Base-by-base conservation (phyloP, 257 asterid species). In the Oldenlandia corymbosa region DNA sequence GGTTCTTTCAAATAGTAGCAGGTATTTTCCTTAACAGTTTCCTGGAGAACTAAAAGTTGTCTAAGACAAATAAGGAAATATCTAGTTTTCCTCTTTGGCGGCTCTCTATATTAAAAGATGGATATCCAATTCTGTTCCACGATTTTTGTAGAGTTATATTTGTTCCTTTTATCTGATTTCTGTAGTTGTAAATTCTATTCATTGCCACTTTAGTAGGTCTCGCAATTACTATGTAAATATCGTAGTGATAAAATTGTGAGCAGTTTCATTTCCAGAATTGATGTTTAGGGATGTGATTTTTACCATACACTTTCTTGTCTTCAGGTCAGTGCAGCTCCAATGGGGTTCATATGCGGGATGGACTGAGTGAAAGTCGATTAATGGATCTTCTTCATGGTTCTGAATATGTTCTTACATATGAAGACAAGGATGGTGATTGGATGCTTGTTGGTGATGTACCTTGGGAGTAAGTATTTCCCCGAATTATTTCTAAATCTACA, bases 371-470 rank as follows among this genome's bases (percentile, higher is more conserved):
- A 76, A 74, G 89, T 51, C 82, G 84, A 73, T 68, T 84, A 66
- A 80, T 81, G 89, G 91, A 89, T 79, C 80, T 89, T 47, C 76
- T 84, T 72, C 84, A 83, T 77, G 85, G 91, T 70, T 81, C 97
- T 60, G 97, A 87, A 68, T 87, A 83, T 58, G 97, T 85, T 52
- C 90, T 92, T 43, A 77, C 95, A 66, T 90, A 85, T 56, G 94
- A 90, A 78, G 97, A 90, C 78, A 87, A 90, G 85, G 97, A 90
- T 79, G 90, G 94, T 39, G 97, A 90, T 62, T 90, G 95, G 95
- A 90, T 90, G 97, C 94, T 90, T 81, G 95, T 90, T 65, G 97
- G 95, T 58, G 97, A 90, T 73, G 95, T 90, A 28, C 97, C 97
- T 26, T 90, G 97, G 96, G 87, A 77, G 95, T 87, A 79, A 83